These are phyloP conservation scores for Pseudocercospora fuligena DNA, from an alignment of 2,329 filamentous ascomycete genomes.

Conservation along the genomic window DNA sequence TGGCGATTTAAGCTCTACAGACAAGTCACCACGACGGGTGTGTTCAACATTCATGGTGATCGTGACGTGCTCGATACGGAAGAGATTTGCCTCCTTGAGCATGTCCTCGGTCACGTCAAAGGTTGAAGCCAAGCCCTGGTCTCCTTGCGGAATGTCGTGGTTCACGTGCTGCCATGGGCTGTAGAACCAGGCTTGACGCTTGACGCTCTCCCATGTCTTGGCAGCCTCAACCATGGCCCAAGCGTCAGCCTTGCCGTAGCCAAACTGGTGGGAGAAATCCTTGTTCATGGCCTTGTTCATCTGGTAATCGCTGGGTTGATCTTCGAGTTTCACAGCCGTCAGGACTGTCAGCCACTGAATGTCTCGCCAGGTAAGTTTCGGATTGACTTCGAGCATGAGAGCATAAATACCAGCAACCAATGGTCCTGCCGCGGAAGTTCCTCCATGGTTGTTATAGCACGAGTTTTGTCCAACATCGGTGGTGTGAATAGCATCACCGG, in stretches of 20 bases:
- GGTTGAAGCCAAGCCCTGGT: slow-evolving; percentile 75
- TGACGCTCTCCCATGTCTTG: slow-evolving; percentile 83
- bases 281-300: slow-evolving; percentile 74
- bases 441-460: slow-evolving; percentile 84
- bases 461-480: slow-evolving; percentile 84
- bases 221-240: slow-evolving; percentile 83
- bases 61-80: slow-evolving; percentile 89
- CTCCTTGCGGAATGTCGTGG: slow-evolving; percentile 81
- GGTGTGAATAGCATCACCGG: slow-evolving; percentile 88
- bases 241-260: slow-evolving; percentile 93
- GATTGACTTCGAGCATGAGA: slow-evolving; percentile 80
- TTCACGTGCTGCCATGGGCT: slow-evolving; percentile 94
- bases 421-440: slow-evolving; percentile 93
- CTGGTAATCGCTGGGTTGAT: slow-evolving; percentile 80
- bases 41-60: slow-evolving; percentile 97
- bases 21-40: slow-evolving; percentile 83
- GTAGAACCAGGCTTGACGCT: slow-evolving; percentile 93
- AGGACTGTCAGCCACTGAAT: slow-evolving; percentile 88
- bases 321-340: slow-evolving; percentile 75
- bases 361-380: slow-evolving; percentile 90
- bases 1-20: slow-evolving; percentile 88
- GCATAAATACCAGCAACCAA: slow-evolving; percentile 91
- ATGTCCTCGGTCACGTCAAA: slow-evolving; percentile 83
- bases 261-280: slow-evolving; percentile 91
- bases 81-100: slow-evolving; percentile 81